Percentiles rank a stretch among this genome's conserved stretches.
Conservation (phyloP, 2,329 filamentous ascomycete species). For the Botrytis byssoidea region DNA sequence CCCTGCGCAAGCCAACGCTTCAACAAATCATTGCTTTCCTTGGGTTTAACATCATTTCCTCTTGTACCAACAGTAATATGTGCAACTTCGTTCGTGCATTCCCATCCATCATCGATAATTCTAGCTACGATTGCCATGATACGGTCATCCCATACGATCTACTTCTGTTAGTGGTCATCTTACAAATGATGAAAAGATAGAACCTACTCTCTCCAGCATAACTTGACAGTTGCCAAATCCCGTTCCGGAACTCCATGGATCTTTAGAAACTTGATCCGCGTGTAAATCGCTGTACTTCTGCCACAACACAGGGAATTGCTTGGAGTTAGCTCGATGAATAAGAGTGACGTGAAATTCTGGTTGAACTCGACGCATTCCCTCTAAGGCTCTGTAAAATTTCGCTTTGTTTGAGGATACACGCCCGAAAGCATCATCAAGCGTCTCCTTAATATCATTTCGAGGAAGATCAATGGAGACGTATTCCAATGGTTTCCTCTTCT, state of each 20-base stretch:
- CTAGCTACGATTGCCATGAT: constrained; percentile 91
- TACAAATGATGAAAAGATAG: background rate
- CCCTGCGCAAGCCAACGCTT: constrained; percentile 68
- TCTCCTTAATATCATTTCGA: constrained; percentile 48
- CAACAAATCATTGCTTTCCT: constrained; percentile 88
- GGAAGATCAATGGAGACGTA: constrained; percentile 63
- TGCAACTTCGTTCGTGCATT: constrained; percentile 73
- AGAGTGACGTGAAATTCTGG: constrained; percentile 90
- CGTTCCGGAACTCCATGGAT: constrained; percentile 35
- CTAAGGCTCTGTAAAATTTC: constrained; percentile 74
- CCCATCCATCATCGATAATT: constrained; percentile 61
- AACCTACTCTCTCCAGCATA: constrained; percentile 57
- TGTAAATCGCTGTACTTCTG: constrained; percentile 65
- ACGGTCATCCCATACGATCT: constrained; percentile 78
- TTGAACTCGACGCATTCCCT: constrained; percentile 73
- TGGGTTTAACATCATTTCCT: constrained; percentile 74
- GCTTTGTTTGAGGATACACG: constrained; percentile 50
- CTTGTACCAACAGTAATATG: constrained; percentile 91
- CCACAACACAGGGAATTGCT: constrained; percentile 70
- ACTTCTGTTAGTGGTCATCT: background rate
- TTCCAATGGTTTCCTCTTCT: constrained; percentile 56
- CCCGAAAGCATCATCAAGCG: constrained; percentile 70
- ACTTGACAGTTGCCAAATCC: constrained; percentile 64
- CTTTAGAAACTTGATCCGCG: constrained; percentile 36
- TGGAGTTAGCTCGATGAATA: constrained; percentile 70